Base-by-base conservation (phyloP, 768 basidiomycete species). In the Cytidiella melzeri region DNA sequence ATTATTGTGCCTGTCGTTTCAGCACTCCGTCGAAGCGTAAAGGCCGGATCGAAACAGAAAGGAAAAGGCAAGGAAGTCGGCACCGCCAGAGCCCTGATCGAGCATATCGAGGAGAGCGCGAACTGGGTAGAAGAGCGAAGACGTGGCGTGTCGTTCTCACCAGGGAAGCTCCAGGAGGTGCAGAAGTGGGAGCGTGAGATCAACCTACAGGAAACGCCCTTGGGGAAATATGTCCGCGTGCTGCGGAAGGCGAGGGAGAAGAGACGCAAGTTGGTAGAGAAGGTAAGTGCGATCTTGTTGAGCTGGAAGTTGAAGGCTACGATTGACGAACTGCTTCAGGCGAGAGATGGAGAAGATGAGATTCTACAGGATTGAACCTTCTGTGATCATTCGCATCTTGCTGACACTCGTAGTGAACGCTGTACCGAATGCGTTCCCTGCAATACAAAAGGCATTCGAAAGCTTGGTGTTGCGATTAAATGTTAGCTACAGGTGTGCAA, bases 101-200 rank as follows among this genome's bases (percentile, higher is more conserved):
- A 97, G 62, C 82, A 91, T 18, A 68, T 95, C 39, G 93, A 98
- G 55, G 88, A 90, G 59, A 91, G 87, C 53, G 74, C 76, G 12
- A 75, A 70, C 51, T 97, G 86, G 90, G 73, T 89, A 34, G 84
- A 90, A 62, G 69, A 77, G 60, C 75, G 71, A 60, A 73, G 96
- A 49, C 80, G 79, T 49, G 72, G 69, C 19, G 83, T 96, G 2
- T 67, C 68, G 20, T 93, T 98, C 57, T 76, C 80, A 3, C 95
- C 96, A 1, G 81, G 78, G 3, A 79, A 79, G 56, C 63, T 86
- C 56, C 67, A 64, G 2, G 81, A 84, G 36, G 87, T 98, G 3
- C 75, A 80, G 47, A 65, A 70, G 51, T 95, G 90, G 89, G 83
- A 92, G 67, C 70, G 68, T 21, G 65, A 69, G 18, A 60, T 89